Evolutionary conservation across 495 filamentous ascomycete species (phyloP).

Genomic region (Pyronema domesticum): DNA sequence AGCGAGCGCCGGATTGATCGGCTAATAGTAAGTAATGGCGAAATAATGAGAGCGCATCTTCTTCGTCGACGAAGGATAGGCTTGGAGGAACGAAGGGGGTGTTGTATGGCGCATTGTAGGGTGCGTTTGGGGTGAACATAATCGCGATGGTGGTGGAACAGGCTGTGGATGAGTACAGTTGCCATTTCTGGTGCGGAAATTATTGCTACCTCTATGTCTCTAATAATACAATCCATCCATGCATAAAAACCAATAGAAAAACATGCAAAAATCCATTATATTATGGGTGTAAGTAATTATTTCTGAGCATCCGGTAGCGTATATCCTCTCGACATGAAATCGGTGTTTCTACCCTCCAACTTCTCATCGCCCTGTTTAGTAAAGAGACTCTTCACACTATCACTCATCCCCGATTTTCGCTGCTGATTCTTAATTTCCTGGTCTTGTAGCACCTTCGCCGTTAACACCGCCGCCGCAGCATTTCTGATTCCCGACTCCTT

Average conservation of each 20-base stretch:
- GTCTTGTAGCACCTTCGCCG: slow-evolving; percentile 68
- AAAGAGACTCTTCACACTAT: slow-evolving; percentile 54
- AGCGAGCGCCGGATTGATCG: not conserved
- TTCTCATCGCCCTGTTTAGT: slow-evolving; percentile 31
- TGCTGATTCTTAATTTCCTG: slow-evolving; percentile 66
- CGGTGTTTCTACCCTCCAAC: slow-evolving; percentile 33
- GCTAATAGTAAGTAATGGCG: not conserved
- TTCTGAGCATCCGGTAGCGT: slow-evolving; percentile 33
- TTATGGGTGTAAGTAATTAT: too few species aligned
- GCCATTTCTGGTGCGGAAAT: too few species aligned
- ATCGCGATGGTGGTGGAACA: too few species aligned
- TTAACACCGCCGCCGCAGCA: slow-evolving; percentile 62
- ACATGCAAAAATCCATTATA: too few species aligned
- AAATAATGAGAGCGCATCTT: not conserved
- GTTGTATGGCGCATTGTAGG: too few species aligned
- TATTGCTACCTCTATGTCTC: too few species aligned
- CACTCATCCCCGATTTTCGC: slow-evolving; percentile 50
- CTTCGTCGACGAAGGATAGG: not conserved
- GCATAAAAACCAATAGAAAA: too few species aligned
- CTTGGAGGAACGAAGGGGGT: too few species aligned
- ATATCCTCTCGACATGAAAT: slow-evolving; percentile 68
- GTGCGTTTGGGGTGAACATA: too few species aligned
- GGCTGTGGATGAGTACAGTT: too few species aligned
- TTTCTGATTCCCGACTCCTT: slow-evolving; percentile 52
- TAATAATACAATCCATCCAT: too few species aligned